Evolutionary conservation across 2,329 filamentous ascomycete species (phyloP).

Genomic region (Aspergillus candidus): DNA sequence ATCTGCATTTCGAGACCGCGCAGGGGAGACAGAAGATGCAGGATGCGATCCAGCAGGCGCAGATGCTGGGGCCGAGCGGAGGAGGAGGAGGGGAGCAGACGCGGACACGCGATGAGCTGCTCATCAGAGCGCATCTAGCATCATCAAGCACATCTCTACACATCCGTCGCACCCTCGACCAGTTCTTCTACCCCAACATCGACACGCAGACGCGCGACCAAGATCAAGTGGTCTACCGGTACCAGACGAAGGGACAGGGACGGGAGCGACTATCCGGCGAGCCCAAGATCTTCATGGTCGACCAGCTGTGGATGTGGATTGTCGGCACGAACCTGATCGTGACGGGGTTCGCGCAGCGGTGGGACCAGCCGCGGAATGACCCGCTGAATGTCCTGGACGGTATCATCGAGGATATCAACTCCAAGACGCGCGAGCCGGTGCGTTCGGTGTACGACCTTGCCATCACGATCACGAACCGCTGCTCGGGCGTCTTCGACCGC

Average conservation of each 20-base stretch:
- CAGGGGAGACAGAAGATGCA: conserved; percentile 52
- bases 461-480: conserved; percentile 55
- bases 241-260: conserved; percentile 40
- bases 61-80: conserved; percentile 18
- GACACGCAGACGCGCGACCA: conserved; percentile 54
- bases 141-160: conserved; percentile 41
- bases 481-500: conserved; percentile 56
- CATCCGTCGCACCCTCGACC: conserved; percentile 57
- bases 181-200: conserved; percentile 59
- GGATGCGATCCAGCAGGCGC: conserved; percentile 42
- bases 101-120: conserved; percentile 29
- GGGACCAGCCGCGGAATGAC: conserved; percentile 54
- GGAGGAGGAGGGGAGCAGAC: conserved; percentile 23
- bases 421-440: conserved; percentile 55
- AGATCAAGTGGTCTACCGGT: conserved; percentile 61
- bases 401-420: conserved; percentile 60
- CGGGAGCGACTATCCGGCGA: conserved; percentile 34
- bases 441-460: conserved; percentile 58
- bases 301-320: conserved; percentile 63
- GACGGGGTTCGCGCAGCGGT: conserved; percentile 35
- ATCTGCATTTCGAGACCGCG: conserved; percentile 59
- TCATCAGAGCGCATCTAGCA: conserved; percentile 33
- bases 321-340: conserved; percentile 54
- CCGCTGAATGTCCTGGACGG: conserved; percentile 57
- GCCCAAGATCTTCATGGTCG: conserved; percentile 61